These are phyloP conservation scores for Starmerella roubikii DNA, from an alignment of 805 yeast genomes.

Conservation along the genomic window DNA sequence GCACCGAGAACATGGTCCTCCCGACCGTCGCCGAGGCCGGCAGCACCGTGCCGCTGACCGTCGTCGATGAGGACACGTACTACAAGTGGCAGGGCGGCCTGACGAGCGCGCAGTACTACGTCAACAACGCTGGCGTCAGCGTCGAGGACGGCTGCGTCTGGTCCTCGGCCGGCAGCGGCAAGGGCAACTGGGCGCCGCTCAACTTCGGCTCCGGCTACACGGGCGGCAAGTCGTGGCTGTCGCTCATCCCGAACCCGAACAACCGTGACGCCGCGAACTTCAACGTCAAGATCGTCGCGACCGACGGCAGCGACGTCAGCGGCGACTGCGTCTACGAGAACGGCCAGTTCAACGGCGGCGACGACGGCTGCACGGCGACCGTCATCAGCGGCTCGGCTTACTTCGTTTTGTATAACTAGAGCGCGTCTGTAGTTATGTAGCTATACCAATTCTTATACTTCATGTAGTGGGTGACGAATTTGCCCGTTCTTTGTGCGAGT, in stretches of 20 bases:
- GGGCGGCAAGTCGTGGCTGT: slow-evolving; percentile 60
- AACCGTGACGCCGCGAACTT: slow-evolving; percentile 53
- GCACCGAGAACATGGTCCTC: slow-evolving; percentile 95
- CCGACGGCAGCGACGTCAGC: slow-evolving; percentile 43
- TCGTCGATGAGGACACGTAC: slow-evolving; percentile 64
- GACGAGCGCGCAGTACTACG: slow-evolving; percentile 94
- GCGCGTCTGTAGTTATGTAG: neutral
- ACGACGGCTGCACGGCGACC: slow-evolving; percentile 88
- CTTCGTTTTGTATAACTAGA: slow-evolving; percentile 52
- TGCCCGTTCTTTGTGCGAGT: too few species aligned
- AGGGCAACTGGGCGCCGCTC: slow-evolving; percentile 98
- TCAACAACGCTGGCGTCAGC: slow-evolving; percentile 89
- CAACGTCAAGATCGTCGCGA: slow-evolving; percentile 67
- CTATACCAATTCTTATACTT: neutral
- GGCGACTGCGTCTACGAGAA: slow-evolving; percentile 73
- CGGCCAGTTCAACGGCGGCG: slow-evolving; percentile 61
- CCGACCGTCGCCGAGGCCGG: slow-evolving; percentile 78
- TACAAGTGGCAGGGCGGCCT: slow-evolving; percentile 66
- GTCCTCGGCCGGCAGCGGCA: slow-evolving; percentile 66
- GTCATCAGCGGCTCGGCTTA: slow-evolving; percentile 73
- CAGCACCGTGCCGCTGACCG: slow-evolving; percentile 49
- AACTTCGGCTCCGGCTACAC: slow-evolving; percentile 86
- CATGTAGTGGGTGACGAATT: too few species aligned
- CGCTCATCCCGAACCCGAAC: slow-evolving; percentile 93
- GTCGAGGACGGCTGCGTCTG: slow-evolving; percentile 86